These are phyloP conservation scores for Coniferiporia sulphurascens DNA, from an alignment of 1,284 basidiomycete genomes.

Conservation along the genomic window DNA sequence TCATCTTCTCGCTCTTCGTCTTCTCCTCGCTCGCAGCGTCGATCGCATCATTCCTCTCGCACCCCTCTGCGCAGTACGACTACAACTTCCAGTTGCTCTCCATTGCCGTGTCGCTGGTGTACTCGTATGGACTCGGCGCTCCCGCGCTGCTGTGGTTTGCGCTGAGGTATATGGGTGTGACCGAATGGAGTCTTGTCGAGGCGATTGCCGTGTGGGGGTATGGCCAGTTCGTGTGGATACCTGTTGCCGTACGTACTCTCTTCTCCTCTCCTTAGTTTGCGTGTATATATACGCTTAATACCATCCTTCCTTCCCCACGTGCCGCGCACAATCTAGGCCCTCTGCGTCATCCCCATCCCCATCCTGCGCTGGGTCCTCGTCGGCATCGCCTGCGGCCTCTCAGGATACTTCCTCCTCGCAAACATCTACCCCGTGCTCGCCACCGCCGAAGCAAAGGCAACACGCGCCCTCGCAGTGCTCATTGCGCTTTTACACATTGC, in stretches of 20 bases:
- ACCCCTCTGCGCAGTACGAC: conserved; percentile 49
- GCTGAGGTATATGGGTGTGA: conserved; percentile 78
- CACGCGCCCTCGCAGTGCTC: conserved; percentile 71
- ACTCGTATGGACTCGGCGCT: conserved; percentile 77
- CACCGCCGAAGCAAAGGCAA: conserved; percentile 79
- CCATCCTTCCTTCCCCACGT: not conserved
- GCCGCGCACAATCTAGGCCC: conserved; percentile 40
- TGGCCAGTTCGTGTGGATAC: conserved; percentile 73
- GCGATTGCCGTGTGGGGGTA: conserved; percentile 74
- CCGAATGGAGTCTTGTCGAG: conserved; percentile 82
- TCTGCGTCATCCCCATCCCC: conserved; percentile 78
- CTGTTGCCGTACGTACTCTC: conserved; percentile 55
- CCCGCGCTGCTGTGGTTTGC: conserved; percentile 78
- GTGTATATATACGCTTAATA: not conserved
- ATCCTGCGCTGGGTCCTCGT: conserved; percentile 79
- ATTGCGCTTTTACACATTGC: conserved; percentile 68
- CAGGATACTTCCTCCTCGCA: conserved; percentile 76
- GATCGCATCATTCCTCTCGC: conserved; percentile 75
- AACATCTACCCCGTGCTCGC: conserved; percentile 89
- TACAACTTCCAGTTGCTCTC: conserved; percentile 85
- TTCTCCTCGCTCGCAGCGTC: conserved; percentile 86
- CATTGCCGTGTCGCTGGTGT: conserved; percentile 78
- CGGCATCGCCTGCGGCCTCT: conserved; percentile 63
- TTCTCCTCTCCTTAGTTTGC: not conserved
- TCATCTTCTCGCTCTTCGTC: conserved; percentile 87